These are phyloP conservation scores for Geotrichum australiense DNA, from an alignment of 1,139 yeast genomes.

Conservation along the genomic window DNA sequence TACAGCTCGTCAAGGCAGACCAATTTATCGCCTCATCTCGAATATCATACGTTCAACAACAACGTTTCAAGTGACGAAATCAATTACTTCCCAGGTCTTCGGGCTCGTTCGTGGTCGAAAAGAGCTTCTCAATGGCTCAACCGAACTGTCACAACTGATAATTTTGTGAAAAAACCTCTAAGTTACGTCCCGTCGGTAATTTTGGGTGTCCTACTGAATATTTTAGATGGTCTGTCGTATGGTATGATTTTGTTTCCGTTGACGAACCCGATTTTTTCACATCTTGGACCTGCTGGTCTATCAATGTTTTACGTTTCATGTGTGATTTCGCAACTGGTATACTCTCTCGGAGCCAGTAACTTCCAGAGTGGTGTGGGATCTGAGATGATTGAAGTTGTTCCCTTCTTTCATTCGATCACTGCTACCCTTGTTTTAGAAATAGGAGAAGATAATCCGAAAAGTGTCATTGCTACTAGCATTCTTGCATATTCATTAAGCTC, in stretches of 20 bases:
- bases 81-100: constrained; percentile 11
- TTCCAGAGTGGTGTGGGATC: constrained; percentile 89
- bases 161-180: constrained; percentile 35
- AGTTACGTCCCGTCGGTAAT: constrained; percentile 34
- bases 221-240: constrained; percentile 87
- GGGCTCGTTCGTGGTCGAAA: constrained; percentile 15
- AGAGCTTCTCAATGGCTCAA: constrained; percentile 14
- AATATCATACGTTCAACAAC: constrained; percentile 15
- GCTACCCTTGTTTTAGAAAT: constrained; percentile 53
- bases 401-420: constrained; percentile 96
- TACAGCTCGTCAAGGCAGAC: neutral
- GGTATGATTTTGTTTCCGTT: constrained; percentile 97
- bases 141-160: constrained; percentile 13
- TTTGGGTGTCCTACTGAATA: constrained; percentile 74
- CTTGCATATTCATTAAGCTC: constrained; percentile 80
- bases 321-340: constrained; percentile 77
- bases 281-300: constrained; percentile 79
- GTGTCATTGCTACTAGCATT: constrained; percentile 78
- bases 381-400: constrained; percentile 97
- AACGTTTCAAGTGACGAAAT: constrained; percentile 2
- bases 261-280: constrained; percentile 67
- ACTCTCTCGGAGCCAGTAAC: constrained; percentile 83
- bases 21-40: constrained; percentile 10
- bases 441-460: constrained; percentile 48
- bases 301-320: constrained; percentile 93